phyloP scores from a whole-genome alignment of 768 basidiomycete species.

The Suillus americanus region DNA sequence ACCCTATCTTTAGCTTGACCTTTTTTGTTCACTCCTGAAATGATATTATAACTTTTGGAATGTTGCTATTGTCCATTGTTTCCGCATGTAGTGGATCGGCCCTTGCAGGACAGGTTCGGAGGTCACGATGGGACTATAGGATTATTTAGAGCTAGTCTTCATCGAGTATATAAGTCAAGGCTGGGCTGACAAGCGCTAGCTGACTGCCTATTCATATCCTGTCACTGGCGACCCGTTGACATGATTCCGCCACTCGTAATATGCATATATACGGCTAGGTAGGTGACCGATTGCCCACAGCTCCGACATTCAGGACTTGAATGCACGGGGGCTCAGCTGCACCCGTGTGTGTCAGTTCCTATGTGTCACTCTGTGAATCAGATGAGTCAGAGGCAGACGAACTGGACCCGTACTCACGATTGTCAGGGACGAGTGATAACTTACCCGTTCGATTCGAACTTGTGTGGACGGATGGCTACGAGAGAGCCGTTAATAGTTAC shows the following conservation, averaged over 20 bases:
- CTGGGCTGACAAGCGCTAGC: not conserved
- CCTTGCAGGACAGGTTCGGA: not conserved
- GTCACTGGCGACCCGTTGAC: not conserved
- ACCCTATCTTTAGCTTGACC: not conserved
- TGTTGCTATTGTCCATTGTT: not conserved
- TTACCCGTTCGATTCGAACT: not conserved
- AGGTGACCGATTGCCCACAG: not conserved
- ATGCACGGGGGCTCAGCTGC: not conserved
- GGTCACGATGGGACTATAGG: not conserved
- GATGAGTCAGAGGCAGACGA: not conserved
- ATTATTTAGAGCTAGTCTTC: not conserved
- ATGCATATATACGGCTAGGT: not conserved
- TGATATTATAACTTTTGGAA: not conserved
- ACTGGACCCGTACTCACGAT: not conserved
- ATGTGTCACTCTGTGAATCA: not conserved
- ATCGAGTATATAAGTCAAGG: not conserved
- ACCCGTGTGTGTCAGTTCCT: not conserved
- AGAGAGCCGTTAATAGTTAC: not conserved
- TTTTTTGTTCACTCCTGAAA: not conserved
- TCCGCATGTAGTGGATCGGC: not conserved
- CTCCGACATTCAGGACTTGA: not conserved
- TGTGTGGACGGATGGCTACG: not conserved
- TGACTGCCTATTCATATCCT: not conserved
- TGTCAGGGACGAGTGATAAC: not conserved
- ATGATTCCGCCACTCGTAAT: not conserved